Percentiles rank a stretch among this genome's conserved stretches.
phyloP scores from a whole-genome alignment of 2,329 filamentous ascomycete species.

The Cordyceps cicadae region DNA sequence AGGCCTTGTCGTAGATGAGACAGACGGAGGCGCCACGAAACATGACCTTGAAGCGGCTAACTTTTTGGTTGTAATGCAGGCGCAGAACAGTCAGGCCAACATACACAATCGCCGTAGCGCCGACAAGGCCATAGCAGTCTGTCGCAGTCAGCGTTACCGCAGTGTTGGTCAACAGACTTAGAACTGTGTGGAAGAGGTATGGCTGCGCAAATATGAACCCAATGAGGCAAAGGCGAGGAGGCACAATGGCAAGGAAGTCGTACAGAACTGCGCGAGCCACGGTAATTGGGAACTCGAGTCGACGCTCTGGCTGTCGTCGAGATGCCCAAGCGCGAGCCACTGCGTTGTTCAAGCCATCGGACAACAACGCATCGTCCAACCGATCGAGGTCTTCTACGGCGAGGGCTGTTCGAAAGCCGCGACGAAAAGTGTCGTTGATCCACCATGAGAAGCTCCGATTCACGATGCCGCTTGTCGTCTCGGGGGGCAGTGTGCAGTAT shows the following conservation, averaged over 20 bases:
- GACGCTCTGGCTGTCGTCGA: constrained; percentile 6
- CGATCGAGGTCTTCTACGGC: constrained; percentile 12
- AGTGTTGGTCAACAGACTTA: constrained; percentile 3
- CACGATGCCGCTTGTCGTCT: constrained; percentile 26
- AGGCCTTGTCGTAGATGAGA: constrained; percentile 16
- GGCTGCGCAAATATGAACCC: constrained; percentile 13
- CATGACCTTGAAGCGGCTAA: constrained; percentile 17
- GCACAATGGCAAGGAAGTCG: not conserved
- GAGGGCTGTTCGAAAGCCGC: constrained; percentile 16
- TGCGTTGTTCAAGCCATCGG: constrained; percentile 1
- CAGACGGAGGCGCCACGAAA: constrained; percentile 16
- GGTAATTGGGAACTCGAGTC: constrained; percentile 6
- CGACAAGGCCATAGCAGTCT: constrained; percentile 14
- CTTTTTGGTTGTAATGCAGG: constrained; percentile 14
- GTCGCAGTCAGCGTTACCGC: not conserved
- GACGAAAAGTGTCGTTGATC: constrained; percentile 23
- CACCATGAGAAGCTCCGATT: constrained; percentile 27
- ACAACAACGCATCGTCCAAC: constrained; percentile 14
- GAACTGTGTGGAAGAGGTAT: constrained; percentile 12
- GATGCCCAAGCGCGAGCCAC: constrained; percentile 12
- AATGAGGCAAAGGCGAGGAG: constrained; percentile 9
- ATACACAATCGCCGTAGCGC: constrained; percentile 16
- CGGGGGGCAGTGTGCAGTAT: constrained; percentile 18
- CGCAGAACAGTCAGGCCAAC: constrained; percentile 15
- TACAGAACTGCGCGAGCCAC: constrained; percentile 1